These are phyloP conservation scores for Nakazawaea ambrosiae DNA, from an alignment of 805 yeast species.

Conservation along the genomic window DNA sequence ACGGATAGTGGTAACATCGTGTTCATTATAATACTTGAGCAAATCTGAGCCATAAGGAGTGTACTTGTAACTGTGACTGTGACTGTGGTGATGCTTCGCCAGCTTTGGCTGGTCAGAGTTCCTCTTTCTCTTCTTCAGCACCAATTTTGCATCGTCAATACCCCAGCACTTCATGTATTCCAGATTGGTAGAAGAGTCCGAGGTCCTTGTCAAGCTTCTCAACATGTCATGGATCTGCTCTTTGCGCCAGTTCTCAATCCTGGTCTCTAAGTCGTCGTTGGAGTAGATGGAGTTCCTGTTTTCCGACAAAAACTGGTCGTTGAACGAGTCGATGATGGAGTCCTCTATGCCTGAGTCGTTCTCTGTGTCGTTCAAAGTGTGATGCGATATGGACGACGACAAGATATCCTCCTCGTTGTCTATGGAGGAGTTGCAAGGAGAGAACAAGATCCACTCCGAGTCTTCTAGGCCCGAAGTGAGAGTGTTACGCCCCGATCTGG, in stretches of 20 bases:
- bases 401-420: conserved; percentile 19
- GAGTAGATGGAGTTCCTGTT: conserved; percentile 11
- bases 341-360: conserved; percentile 18
- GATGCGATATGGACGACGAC: conserved; percentile 15
- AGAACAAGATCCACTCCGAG: conserved; percentile 25
- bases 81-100: not conserved
- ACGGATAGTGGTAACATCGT: conserved; percentile 17
- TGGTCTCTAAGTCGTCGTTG: conserved; percentile 18
- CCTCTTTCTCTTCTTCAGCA: conserved; percentile 1
- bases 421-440: conserved; percentile 15
- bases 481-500: too few relatives aligned
- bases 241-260: conserved; percentile 25
- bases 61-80: not conserved
- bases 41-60: conserved; percentile 18
- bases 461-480: conserved; percentile 14
- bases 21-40: conserved; percentile 14
- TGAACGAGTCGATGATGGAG: conserved; percentile 20
- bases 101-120: conserved; percentile 6
- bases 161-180: conserved; percentile 26
- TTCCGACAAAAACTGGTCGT: conserved; percentile 15
- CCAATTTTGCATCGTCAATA: conserved; percentile 17
- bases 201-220: conserved; percentile 13
- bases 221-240: conserved; percentile 20
- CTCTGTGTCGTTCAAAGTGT: conserved; percentile 10
- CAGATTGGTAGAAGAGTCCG: conserved; percentile 9